Percentiles rank a stretch among this genome's conserved stretches.
These are phyloP conservation scores for Glaciozyma antarctica DNA, from an alignment of 768 basidiomycete species.

Conservation along the genomic window DNA sequence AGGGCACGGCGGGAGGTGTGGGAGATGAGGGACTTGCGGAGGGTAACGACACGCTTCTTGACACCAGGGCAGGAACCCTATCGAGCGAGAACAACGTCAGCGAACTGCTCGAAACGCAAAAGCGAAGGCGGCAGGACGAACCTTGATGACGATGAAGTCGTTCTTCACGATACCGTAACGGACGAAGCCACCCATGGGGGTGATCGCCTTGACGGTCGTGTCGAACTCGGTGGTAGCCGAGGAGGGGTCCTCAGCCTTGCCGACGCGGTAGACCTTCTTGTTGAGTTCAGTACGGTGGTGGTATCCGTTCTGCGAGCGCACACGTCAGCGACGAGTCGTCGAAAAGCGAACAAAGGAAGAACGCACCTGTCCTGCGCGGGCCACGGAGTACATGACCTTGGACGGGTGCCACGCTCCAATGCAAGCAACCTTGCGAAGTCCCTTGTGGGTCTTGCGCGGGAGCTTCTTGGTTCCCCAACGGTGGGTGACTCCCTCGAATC, in stretches of 20 bases:
- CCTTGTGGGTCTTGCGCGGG: slow-evolving; percentile 97
- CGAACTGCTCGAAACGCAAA: too few relatives aligned
- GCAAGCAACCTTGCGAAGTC: slow-evolving; percentile 99
- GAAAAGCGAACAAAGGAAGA: slow-evolving; percentile 18
- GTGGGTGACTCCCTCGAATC: slow-evolving; percentile 96
- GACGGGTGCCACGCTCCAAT: slow-evolving; percentile 97
- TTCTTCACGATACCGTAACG: slow-evolving; percentile 98
- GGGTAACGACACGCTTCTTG: slow-evolving; percentile 94
- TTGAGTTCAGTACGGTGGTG: slow-evolving; percentile 88
- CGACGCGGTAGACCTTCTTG: slow-evolving; percentile 98
- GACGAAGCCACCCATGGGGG: slow-evolving; percentile 64
- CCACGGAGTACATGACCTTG: slow-evolving; percentile 99
- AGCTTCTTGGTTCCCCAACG: slow-evolving; percentile 99
- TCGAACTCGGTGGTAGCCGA: slow-evolving; percentile 93
- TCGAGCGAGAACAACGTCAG: not conserved
- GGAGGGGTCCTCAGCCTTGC: slow-evolving; percentile 60
- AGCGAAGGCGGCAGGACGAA: not conserved
- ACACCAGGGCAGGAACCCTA: slow-evolving; percentile 70
- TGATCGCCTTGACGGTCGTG: slow-evolving; percentile 67
- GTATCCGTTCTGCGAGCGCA: slow-evolving; percentile 46
- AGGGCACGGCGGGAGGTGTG: slow-evolving; percentile 92
- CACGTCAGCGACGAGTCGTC: not conserved
- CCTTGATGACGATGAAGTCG: slow-evolving; percentile 92
- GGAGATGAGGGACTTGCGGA: slow-evolving; percentile 93
- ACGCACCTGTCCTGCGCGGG: slow-evolving; percentile 95